Conservation (phyloP, 495 filamentous ascomycete genomes). For the Penicillium cosmopolitanum region DNA sequence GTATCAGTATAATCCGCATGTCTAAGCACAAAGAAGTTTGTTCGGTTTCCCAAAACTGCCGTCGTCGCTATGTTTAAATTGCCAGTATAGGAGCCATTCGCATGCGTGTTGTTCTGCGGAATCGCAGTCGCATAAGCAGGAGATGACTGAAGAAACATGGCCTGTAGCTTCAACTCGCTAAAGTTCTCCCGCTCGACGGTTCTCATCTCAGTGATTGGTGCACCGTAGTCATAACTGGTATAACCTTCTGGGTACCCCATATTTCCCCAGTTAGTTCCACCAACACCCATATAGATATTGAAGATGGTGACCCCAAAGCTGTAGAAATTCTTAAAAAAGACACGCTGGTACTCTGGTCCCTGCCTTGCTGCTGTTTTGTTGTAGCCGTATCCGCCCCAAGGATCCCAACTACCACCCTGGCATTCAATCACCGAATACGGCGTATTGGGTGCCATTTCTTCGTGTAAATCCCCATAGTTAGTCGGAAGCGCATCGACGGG, state of each 20-base stretch:
- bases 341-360: conserved; percentile 16
- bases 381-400: conserved; percentile 39
- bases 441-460: too few relatives aligned
- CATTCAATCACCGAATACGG: too few relatives aligned
- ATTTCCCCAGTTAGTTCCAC: conserved; percentile 80
- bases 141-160: conserved; percentile 67
- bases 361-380: too few relatives aligned
- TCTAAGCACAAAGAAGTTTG: conserved; percentile 61
- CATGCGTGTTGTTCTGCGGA: conserved; percentile 35
- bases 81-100: conserved; percentile 47
- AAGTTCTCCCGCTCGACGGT: conserved; percentile 69
- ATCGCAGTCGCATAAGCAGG: conserved; percentile 61
- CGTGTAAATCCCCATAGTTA: too few relatives aligned
- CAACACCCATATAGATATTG: conserved; percentile 67
- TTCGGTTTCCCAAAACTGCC: conserved; percentile 46
- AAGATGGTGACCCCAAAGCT: conserved; percentile 61
- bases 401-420: too few relatives aligned
- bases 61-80: conserved; percentile 55
- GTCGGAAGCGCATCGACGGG: too few relatives aligned
- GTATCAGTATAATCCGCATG: conserved; percentile 58
- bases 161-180: conserved; percentile 69
- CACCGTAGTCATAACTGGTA: conserved; percentile 69
- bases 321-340: conserved; percentile 76
- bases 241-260: conserved; percentile 67
- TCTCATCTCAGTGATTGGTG: conserved; percentile 64